Percentiles rank a stretch among this genome's conserved stretches.
Conservation (phyloP, 257 asterid genomes). For the Galeopsis tetrahit region DNA sequence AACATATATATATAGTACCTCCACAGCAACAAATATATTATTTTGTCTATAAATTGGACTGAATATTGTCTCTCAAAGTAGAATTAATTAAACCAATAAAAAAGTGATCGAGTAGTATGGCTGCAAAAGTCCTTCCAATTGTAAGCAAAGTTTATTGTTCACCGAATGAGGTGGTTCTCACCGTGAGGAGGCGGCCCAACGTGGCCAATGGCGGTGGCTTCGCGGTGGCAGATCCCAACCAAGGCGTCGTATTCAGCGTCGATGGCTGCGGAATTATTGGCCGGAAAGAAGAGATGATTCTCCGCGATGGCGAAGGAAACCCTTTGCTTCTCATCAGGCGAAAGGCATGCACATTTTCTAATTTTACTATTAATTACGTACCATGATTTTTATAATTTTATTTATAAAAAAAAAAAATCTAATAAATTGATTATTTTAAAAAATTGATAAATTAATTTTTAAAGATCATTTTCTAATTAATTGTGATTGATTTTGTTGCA, state of each 20-base stretch:
- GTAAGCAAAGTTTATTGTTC: constrained; percentile 82
- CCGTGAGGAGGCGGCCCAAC: constrained; percentile 73
- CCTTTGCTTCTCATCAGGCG: constrained; percentile 67
- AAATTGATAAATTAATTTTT: too few relatives aligned
- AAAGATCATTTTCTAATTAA: too few relatives aligned
- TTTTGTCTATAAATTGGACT: constrained; percentile 36
- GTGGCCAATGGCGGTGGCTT: constrained; percentile 90
- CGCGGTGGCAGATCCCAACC: constrained; percentile 57
- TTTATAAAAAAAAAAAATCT: too few relatives aligned
- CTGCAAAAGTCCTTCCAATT: constrained; percentile 47
- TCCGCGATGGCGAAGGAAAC: constrained; percentile 61
- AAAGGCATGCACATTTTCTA: constrained; percentile 55
- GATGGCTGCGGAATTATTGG: constrained; percentile 90
- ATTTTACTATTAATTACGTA: neutral
- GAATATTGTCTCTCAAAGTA: neutral
- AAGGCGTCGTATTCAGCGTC: constrained; percentile 54
- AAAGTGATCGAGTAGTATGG: constrained; percentile 39
- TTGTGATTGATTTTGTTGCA: constrained; percentile 29
- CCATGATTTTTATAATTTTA: neutral
- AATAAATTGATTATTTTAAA: too few relatives aligned
- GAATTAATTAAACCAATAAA: neutral
- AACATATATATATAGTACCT: neutral
- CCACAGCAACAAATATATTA: neutral
- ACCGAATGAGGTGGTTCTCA: constrained; percentile 52
- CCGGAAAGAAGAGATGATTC: constrained; percentile 62